These are phyloP conservation scores for Aureobasidium sp. DNA, from an alignment of 2,329 filamentous ascomycete genomes.

Conservation along the genomic window DNA sequence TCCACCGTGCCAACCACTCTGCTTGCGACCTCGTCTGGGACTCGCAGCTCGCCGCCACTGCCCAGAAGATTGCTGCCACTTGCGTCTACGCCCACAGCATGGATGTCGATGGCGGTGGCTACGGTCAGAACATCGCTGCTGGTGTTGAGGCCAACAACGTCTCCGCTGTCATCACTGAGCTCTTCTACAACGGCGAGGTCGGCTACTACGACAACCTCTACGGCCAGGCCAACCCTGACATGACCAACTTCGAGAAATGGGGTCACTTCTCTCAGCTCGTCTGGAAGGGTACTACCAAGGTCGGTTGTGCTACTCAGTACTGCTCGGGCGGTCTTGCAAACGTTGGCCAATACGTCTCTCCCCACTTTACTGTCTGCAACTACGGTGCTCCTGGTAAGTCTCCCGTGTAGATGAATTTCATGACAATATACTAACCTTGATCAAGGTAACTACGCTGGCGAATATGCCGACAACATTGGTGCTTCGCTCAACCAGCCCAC, in stretches of 20 bases:
- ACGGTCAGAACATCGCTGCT: slow-evolving; percentile 90
- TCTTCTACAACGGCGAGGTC: slow-evolving; percentile 85
- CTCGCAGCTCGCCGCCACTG: slow-evolving; percentile 55
- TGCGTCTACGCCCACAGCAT: slow-evolving; percentile 72
- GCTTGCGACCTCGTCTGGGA: slow-evolving; percentile 60
- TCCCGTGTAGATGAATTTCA: slow-evolving; percentile 14
- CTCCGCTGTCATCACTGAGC: slow-evolving; percentile 63
- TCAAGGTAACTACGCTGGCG: slow-evolving; percentile 48
- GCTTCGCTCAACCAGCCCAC: slow-evolving; percentile 26
- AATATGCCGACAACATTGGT: slow-evolving; percentile 49
- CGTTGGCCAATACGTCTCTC: slow-evolving; percentile 34
- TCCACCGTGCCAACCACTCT: slow-evolving; percentile 78
- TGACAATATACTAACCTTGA: slow-evolving; percentile 23
- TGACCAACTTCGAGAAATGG: slow-evolving; percentile 56
- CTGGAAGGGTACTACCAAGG: slow-evolving; percentile 55
- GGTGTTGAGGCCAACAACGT: slow-evolving; percentile 52
- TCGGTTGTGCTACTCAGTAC: slow-evolving; percentile 57
- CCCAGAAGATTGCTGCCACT: slow-evolving; percentile 53
- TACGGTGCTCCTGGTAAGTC: slow-evolving; percentile 65
- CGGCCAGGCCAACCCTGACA: slow-evolving; percentile 52
- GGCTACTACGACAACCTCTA: slow-evolving; percentile 50
- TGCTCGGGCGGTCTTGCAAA: slow-evolving; percentile 50
- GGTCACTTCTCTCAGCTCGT: slow-evolving; percentile 73
- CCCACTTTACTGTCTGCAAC: slow-evolving; percentile 85
- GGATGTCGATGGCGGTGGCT: slow-evolving; percentile 55